phyloP scores from a whole-genome alignment of 257 asterid genomes.

The Lavandula angustifolia region DNA sequence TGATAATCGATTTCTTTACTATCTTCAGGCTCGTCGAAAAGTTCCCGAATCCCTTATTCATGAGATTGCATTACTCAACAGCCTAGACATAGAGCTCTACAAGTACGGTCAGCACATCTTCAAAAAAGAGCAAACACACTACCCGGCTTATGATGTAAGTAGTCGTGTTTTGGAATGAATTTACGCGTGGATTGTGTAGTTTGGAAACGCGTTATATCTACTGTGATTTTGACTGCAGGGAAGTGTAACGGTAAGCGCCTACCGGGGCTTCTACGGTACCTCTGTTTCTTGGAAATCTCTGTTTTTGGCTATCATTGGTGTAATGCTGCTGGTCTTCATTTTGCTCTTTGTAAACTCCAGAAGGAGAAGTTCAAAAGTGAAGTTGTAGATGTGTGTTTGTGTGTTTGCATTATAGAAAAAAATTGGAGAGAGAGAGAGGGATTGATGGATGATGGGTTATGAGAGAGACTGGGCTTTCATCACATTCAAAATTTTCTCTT shows the following conservation, averaged over 20 bases:
- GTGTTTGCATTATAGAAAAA: neutral
- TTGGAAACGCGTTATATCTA: no score
- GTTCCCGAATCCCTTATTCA: slow-evolving; percentile 57
- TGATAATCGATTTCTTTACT: slow-evolving; percentile 3
- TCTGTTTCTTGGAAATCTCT: slow-evolving; percentile 50
- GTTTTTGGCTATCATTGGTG: slow-evolving; percentile 35
- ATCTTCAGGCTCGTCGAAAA: slow-evolving; percentile 66
- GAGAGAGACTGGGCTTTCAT: neutral
- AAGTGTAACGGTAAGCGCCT: slow-evolving; percentile 21
- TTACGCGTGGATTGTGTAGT: no score
- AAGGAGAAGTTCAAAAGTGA: slow-evolving; percentile 42
- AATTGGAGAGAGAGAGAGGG: no score
- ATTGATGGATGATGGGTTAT: slow-evolving; percentile 52
- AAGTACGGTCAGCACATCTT: slow-evolving; percentile 68
- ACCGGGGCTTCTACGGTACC: slow-evolving; percentile 33
- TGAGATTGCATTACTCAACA: slow-evolving; percentile 68
- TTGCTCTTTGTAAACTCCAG: slow-evolving; percentile 58
- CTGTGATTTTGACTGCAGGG: no score
- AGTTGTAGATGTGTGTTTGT: slow-evolving; percentile 7
- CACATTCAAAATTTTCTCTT: neutral
- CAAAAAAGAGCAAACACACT: slow-evolving; percentile 50
- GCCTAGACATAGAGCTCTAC: slow-evolving; percentile 73
- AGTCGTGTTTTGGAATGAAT: no score
- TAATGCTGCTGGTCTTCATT: slow-evolving; percentile 47
- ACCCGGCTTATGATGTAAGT: slow-evolving; percentile 52